Conservation (phyloP, 805 yeast genomes). For the Brettanomyces sp. region DNA sequence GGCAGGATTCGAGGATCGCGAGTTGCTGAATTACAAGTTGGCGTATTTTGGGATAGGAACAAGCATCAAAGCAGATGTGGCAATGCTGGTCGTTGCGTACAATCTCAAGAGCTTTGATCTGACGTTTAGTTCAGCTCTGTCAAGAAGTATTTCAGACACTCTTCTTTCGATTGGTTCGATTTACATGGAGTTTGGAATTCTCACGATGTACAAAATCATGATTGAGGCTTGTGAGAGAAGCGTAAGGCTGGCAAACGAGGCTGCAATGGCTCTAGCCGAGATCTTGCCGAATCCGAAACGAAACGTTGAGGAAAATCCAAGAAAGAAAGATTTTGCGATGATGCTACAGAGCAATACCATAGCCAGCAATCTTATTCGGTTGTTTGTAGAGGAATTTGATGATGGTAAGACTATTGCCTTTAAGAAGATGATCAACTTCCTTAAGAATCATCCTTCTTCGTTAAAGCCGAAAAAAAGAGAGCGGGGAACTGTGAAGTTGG, state of each 20-base stretch:
- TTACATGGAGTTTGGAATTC: conserved; percentile 29
- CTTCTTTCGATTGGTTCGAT: conserved; percentile 13
- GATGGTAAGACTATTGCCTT: conserved; percentile 23
- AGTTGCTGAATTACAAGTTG: conserved; percentile 18
- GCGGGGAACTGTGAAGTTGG: conserved; percentile 14
- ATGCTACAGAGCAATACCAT: conserved; percentile 18
- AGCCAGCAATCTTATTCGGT: conserved; percentile 21
- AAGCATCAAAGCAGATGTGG: conserved; percentile 13
- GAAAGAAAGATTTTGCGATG: conserved; percentile 5
- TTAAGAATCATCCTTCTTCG: conserved; percentile 24
- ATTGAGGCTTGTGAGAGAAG: conserved; percentile 7
- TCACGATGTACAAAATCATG: conserved; percentile 26
- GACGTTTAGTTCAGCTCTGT: conserved; percentile 3
- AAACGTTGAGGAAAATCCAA: conserved; percentile 1
- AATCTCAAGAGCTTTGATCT: conserved; percentile 10
- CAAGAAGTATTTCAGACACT: conserved; percentile 7
- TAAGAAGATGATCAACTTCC: conserved; percentile 16
- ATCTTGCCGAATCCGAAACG: conserved; percentile 8
- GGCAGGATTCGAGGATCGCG: conserved; percentile 9
- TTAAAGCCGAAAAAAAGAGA: conserved; percentile 24
- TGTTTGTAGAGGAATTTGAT: conserved; percentile 25
- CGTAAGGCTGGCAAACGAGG: conserved; percentile 16
- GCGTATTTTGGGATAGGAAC: conserved; percentile 17
- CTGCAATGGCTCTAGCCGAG: conserved; percentile 15
- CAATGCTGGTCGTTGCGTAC: conserved; percentile 12